These are phyloP conservation scores for Clavispora vitiphila DNA, from an alignment of 805 yeast species.

Conservation along the genomic window DNA sequence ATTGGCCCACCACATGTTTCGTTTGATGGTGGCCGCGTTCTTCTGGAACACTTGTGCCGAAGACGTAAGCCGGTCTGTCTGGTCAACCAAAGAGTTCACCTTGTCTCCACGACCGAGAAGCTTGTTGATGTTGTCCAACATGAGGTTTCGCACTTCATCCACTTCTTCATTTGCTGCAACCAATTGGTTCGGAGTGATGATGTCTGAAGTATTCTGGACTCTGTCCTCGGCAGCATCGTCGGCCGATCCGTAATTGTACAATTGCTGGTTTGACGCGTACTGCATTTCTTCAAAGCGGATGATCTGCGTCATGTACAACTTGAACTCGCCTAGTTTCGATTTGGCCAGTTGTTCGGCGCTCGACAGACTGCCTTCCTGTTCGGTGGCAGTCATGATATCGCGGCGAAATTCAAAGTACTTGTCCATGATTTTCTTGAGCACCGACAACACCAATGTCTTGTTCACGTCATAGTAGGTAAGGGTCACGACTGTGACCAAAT, in stretches of 20 bases:
- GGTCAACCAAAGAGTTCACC: constrained; percentile 65
- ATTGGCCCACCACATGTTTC: constrained; percentile 68
- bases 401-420: constrained; percentile 42
- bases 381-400: constrained; percentile 16
- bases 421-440: constrained; percentile 46
- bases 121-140: constrained; percentile 70
- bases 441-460: constrained; percentile 41
- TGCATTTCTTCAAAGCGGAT: constrained; percentile 50
- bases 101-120: constrained; percentile 76
- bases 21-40: constrained; percentile 56
- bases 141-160: constrained; percentile 58
- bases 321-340: constrained; percentile 44
- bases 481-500: constrained; percentile 48
- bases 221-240: constrained; percentile 12
- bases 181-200: constrained; percentile 33
- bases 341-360: constrained; percentile 12
- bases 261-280: constrained; percentile 28
- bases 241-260: constrained; percentile 30
- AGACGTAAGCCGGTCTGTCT: constrained; percentile 67
- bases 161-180: constrained; percentile 49
- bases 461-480: constrained; percentile 42
- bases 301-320: constrained; percentile 51
- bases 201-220: constrained; percentile 9
- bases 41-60: constrained; percentile 67
- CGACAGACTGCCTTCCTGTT: background rate